Conservation (phyloP, 23 red algal species). For the Agarophyton chilense region DNA sequence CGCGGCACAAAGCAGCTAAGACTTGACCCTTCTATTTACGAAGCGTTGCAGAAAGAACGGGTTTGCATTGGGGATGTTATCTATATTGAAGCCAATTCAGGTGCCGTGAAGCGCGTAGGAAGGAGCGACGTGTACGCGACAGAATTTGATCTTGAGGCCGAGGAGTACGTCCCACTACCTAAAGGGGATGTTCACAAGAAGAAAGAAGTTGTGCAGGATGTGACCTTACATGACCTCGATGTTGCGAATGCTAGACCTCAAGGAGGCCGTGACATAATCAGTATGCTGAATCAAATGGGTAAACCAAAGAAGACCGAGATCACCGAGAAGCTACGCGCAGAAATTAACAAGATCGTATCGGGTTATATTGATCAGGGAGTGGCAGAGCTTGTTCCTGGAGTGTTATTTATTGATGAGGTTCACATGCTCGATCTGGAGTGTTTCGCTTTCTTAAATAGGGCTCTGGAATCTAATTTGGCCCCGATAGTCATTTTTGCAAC, state of each 20-base stretch:
- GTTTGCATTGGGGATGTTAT: slow-evolving; percentile 93
- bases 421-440: slow-evolving; percentile 98
- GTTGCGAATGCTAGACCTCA: slow-evolving; percentile 92
- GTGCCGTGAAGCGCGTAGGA: slow-evolving; percentile 95
- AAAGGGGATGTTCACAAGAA: slow-evolving; percentile 97
- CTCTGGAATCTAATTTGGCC: slow-evolving; percentile 93
- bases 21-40: slow-evolving; percentile 94
- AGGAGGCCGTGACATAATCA: slow-evolving; percentile 89
- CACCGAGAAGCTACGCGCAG: slow-evolving; percentile 92
- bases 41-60: slow-evolving; percentile 83
- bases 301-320: slow-evolving; percentile 98
- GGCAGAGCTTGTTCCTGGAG: slow-evolving; percentile 96
- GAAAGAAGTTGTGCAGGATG: slow-evolving; percentile 96
- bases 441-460: slow-evolving; percentile 93
- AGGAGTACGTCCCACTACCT: slow-evolving; percentile 97
- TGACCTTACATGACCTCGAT: slow-evolving; percentile 97
- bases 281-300: slow-evolving; percentile 86
- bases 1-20: slow-evolving; percentile 88
- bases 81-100: slow-evolving; percentile 95
- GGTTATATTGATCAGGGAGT: slow-evolving; percentile 89
- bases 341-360: slow-evolving; percentile 96
- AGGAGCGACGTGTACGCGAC: slow-evolving; percentile 90
- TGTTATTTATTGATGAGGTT: slow-evolving; percentile 99
- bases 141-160: slow-evolving; percentile 98
- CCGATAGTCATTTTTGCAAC: slow-evolving; percentile 95